Percentiles rank a stretch among this genome's conserved stretches.
phyloP scores from a whole-genome alignment of 2,329 filamentous ascomycete genomes.

The Ophiostoma perfectum region DNA sequence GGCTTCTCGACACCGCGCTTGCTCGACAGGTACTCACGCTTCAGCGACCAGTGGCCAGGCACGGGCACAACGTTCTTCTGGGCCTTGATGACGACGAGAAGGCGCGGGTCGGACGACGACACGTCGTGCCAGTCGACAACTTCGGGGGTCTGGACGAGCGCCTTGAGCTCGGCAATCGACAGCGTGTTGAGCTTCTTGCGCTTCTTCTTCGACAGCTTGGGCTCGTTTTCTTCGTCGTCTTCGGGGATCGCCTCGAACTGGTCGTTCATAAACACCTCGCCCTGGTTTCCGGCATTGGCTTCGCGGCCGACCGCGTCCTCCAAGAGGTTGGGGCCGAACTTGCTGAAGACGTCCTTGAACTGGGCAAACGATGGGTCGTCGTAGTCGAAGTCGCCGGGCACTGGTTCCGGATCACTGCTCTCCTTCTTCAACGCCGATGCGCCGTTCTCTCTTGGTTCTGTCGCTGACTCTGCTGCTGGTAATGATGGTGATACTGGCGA shows the following conservation, averaged over 20 bases:
- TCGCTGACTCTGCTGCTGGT: background rate
- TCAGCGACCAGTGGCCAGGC: slow-evolving; percentile 88
- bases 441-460: slow-evolving; percentile 31
- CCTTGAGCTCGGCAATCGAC: slow-evolving; percentile 89
- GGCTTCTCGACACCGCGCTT: slow-evolving; percentile 96
- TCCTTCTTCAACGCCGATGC: background rate
- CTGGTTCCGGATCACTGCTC: slow-evolving; percentile 30
- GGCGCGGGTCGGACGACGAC: slow-evolving; percentile 78
- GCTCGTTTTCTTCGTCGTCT: slow-evolving; percentile 56
- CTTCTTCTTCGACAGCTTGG: slow-evolving; percentile 89
- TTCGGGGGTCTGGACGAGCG: slow-evolving; percentile 82
- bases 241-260: slow-evolving; percentile 83
- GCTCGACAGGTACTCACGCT: slow-evolving; percentile 93
- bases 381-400: slow-evolving; percentile 43
- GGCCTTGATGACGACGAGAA: slow-evolving; percentile 91
- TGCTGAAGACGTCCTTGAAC: slow-evolving; percentile 76
- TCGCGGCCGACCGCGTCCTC: slow-evolving; percentile 62
- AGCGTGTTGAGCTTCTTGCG: slow-evolving; percentile 86
- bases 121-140: slow-evolving; percentile 97
- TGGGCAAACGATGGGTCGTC: slow-evolving; percentile 75
- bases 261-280: slow-evolving; percentile 76
- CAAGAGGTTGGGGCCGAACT: slow-evolving; percentile 63
- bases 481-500: background rate
- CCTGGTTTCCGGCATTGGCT: slow-evolving; percentile 66
- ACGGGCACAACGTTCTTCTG: slow-evolving; percentile 95